Evolutionary conservation across 805 yeast genomes (phyloP).

Genomic region (Saccharomycopsis sp.): DNA sequence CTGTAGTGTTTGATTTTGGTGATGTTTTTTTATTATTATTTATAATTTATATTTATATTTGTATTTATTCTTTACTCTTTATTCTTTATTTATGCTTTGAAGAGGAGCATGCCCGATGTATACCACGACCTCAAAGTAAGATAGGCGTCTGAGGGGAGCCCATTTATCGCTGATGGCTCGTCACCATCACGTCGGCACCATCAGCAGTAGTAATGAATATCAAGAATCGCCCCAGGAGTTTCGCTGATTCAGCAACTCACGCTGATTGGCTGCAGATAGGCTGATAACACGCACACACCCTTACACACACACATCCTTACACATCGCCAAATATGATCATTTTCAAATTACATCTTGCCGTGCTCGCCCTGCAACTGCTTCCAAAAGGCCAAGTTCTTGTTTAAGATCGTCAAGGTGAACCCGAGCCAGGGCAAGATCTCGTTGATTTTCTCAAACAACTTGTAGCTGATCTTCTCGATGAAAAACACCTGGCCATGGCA

Average conservation of each 20-base stretch:
- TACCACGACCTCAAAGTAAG: too few species aligned
- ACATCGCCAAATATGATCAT: neutral
- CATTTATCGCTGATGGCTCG: too few species aligned
- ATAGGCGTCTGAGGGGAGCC: too few species aligned
- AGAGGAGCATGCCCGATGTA: too few species aligned
- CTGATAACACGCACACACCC: neutral
- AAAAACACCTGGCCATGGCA: conserved; percentile 75
- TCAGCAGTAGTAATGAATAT: too few species aligned
- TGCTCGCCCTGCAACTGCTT: conserved; percentile 11
- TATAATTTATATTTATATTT: too few species aligned
- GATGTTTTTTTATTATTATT: too few species aligned
- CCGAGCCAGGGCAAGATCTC: conserved; percentile 28
- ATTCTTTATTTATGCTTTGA: too few species aligned
- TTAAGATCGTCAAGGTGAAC: conserved; percentile 47
- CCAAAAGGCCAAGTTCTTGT: conserved; percentile 53
- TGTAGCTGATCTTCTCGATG: conserved; percentile 71
- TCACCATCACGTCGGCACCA: too few species aligned
- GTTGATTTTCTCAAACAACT: conserved; percentile 56
- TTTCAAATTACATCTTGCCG: neutral
- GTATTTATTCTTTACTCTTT: too few species aligned
- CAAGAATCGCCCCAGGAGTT: neutral
- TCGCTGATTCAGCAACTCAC: neutral
- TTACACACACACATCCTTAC: neutral
- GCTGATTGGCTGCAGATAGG: conserved; percentile 15
- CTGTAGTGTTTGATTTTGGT: too few species aligned